phyloP scores from a whole-genome alignment of 1,139 yeast genomes.

The Saccharomycopsis hybrid region DNA sequence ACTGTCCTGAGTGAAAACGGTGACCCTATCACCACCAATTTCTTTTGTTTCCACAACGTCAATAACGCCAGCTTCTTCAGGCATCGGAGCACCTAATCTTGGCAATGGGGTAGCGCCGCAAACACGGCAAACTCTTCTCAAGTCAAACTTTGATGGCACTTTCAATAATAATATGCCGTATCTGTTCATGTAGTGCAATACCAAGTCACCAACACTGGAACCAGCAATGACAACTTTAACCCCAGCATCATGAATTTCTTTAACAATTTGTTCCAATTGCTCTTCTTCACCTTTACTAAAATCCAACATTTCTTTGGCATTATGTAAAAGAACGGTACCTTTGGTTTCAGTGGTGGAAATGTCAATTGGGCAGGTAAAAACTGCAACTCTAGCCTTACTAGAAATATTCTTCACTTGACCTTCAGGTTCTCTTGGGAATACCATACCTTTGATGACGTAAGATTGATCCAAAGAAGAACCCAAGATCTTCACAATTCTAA shows the following conservation, averaged over 20 bases:
- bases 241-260: slow-evolving; percentile 79
- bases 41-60: slow-evolving; percentile 88
- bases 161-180: slow-evolving; percentile 77
- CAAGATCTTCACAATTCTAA: slow-evolving; percentile 94
- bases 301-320: slow-evolving; percentile 94
- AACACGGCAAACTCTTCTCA: slow-evolving; percentile 89
- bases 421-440: slow-evolving; percentile 95
- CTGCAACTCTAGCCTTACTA: slow-evolving; percentile 75
- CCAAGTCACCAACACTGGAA: slow-evolving; percentile 85
- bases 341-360: slow-evolving; percentile 93
- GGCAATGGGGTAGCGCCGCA: slow-evolving; percentile 98
- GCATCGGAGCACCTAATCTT: slow-evolving; percentile 90
- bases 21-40: slow-evolving; percentile 96
- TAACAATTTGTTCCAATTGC: slow-evolving; percentile 81
- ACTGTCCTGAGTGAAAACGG: slow-evolving; percentile 78
- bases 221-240: slow-evolving; percentile 89
- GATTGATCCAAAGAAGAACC: slow-evolving; percentile 75
- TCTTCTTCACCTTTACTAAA: slow-evolving; percentile 95
- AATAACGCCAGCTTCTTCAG: slow-evolving; percentile 86
- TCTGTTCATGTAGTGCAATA: slow-evolving; percentile 87
- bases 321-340: slow-evolving; percentile 92
- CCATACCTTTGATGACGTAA: slow-evolving; percentile 92
- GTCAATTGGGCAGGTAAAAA: slow-evolving; percentile 90
- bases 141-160: slow-evolving; percentile 89
- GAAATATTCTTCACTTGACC: slow-evolving; percentile 66